Base-by-base conservation (phyloP, 192 early-diverging fungal genomes). In the Helicostylum pulchrum region DNA sequence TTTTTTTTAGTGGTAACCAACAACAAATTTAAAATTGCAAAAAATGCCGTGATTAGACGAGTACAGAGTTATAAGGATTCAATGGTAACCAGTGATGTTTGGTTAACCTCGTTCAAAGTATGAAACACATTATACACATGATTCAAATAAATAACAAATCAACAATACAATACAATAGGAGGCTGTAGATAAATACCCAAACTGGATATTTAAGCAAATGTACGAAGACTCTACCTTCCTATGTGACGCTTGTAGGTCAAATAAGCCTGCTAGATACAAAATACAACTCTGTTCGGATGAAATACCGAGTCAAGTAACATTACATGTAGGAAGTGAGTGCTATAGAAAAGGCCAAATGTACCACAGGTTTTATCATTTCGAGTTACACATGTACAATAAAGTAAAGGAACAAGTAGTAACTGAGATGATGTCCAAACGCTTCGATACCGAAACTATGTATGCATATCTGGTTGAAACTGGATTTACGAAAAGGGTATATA, bases 81-180 rank as follows among this genome's bases (percentile, higher is more conserved):
- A 4, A 51, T 62, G 5, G 47, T 62, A 51, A 62, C 61, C 42
- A 62, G 61, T 50, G 61, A 62, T 62, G 61, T 51, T n/a, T 62
- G 61, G 61, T 32, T 51, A 19, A 19, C 32, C 10, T 30, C n/a
- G 9, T 62, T 62, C 20, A 62, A 62, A 32, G 61, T 62, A 51
- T 31, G 46, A 19, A 48, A 48, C 17, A 48, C 14, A 19, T 19
- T 14, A 19, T 5, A 48, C 46, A 48, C 46, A 48, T 48, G 46
- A 48, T 48, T 12, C 12, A 48, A 14, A 48, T 19, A 48, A 17
- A 48, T 48, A 39, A 39, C 9, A 39, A 39, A 48, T 15, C 4
- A 48, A 17, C 12, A 19, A 48, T 48, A 15, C 2, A 3, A 11
- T 54, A 8, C 23, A 34, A 53, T 50, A 62, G 61, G 34, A 32